phyloP scores from a whole-genome alignment of 495 filamentous ascomycete species.

The Tricharina praecox region DNA sequence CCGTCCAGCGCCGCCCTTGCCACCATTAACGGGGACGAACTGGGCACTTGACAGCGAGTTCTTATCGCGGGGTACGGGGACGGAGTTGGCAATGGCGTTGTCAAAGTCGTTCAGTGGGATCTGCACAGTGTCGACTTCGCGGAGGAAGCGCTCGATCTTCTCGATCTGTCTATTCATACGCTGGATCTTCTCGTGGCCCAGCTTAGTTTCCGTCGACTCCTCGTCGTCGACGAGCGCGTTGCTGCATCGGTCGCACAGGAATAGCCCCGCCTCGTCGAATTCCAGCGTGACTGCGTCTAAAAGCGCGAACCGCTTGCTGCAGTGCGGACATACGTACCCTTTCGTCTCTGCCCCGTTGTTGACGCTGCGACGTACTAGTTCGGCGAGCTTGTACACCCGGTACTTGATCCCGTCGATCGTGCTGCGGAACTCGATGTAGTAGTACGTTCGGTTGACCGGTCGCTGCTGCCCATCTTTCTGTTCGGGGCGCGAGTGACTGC shows the following conservation, averaged over 20 bases:
- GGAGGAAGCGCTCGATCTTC: constrained; percentile 66
- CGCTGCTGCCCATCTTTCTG: constrained; percentile 62
- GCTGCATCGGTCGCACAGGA: constrained; percentile 72
- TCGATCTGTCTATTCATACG: constrained; percentile 75
- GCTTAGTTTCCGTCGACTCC: constrained; percentile 41
- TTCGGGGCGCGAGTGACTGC: constrained; percentile 62
- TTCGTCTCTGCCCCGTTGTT: constrained; percentile 70
- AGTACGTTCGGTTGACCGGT: constrained; percentile 73
- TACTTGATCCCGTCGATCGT: constrained; percentile 96
- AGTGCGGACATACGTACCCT: constrained; percentile 72
- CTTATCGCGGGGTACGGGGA: constrained; percentile 43
- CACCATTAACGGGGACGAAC: constrained; percentile 31
- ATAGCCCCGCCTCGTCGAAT: constrained; percentile 36
- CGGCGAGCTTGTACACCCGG: constrained; percentile 66
- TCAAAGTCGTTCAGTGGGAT: constrained; percentile 84
- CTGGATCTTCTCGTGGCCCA: constrained; percentile 75
- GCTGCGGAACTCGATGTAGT: constrained; percentile 86
- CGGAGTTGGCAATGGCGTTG: constrained; percentile 44
- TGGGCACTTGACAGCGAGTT: constrained; percentile 41
- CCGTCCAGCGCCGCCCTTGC: constrained; percentile 49
- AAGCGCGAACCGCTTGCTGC: constrained; percentile 69
- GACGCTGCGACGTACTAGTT: constrained; percentile 64
- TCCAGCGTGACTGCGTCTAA: constrained; percentile 46
- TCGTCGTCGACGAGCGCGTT: constrained; percentile 48
- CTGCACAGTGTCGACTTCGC: constrained; percentile 62